Evolutionary conservation across 768 basidiomycete species (phyloP), one percentile per base, ranked within the genome.

Genomic region (Collybiopsis luxurians): DNA sequence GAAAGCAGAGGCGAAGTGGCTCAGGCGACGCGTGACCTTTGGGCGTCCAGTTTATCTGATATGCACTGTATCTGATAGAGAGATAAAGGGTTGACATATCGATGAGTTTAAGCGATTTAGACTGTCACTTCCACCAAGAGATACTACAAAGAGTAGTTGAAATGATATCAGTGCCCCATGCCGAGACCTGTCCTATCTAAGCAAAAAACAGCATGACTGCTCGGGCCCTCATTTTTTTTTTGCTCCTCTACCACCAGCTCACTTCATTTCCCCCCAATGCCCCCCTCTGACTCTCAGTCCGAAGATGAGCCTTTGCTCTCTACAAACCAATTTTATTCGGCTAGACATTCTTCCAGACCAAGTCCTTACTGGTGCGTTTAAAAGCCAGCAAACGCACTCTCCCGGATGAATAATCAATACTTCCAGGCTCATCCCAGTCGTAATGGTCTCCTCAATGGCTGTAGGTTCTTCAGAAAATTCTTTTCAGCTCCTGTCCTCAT

Each of bases 341-440:
- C 7, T 12, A 31, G 24, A n/a, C n/a, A 12, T n/a, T 21, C 34
- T 15, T 74, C 70, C 66, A 70, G 69, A 53, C 71, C 80, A 2
- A 71, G 73, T 59, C 78, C 80, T 12, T 76, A 71, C 62, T 81
- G 80, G 80, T 80, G 50, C 52, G 72, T 61, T 38, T 34, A 30
- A 40, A 44, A 27, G 52, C 26, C 26, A 23, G 45, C 21, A 24
- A 47, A 26, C 23, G 23, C 38, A 19, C 28, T 52, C n/a, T 19
- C 42, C 3, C n/a, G n/a, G n/a, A 27, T 23, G 40, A 21, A 19
- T 56, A 47, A 47, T 60, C 31, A 59, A 39, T 46, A 60, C 42
- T 59, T 39, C 40, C 58, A 90, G 89, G 88, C 73, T 90, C 40
- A 83, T 89, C 44, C 89, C 90, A 2, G 84, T 90, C 42, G 84